phyloP scores from a whole-genome alignment of 179 eudicot species.

The Sideroxylon spinosum region DNA sequence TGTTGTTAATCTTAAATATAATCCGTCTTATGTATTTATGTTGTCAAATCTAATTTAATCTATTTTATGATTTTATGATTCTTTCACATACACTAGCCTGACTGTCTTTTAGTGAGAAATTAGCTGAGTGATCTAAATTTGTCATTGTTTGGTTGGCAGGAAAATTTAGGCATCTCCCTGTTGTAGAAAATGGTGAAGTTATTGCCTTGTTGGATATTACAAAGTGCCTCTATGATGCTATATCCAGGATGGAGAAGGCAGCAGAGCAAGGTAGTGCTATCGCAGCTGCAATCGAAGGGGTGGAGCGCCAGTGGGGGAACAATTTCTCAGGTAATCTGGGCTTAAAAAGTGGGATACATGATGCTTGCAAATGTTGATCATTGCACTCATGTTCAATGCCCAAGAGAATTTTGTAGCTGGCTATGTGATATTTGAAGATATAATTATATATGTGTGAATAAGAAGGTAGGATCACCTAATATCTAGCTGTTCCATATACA shows the following conservation, averaged over 20 bases:
- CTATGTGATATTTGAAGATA: not conserved
- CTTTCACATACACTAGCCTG: not conserved
- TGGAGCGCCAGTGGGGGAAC: constrained; percentile 92
- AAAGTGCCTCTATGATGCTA: constrained; percentile 94
- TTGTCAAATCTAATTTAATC: not conserved
- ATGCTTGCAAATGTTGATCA: not conserved
- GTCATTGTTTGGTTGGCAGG: constrained; percentile 40
- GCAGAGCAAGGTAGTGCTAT: constrained; percentile 99
- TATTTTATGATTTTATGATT: not conserved
- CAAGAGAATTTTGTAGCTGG: not conserved
- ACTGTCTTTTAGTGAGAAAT: not conserved
- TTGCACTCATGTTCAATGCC: not conserved
- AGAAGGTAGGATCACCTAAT: not conserved
- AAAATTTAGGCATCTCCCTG: constrained; percentile 96
- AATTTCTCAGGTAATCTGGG: constrained; percentile 54
- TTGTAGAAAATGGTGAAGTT: constrained; percentile 99
- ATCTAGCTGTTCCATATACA: too few relatives aligned
- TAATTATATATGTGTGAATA: not conserved
- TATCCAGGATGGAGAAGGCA: constrained; percentile 96
- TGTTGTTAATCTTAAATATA: not conserved
- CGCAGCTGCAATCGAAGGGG: constrained; percentile 99
- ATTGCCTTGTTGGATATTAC: constrained; percentile 94
- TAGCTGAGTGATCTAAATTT: not conserved
- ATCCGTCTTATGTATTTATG: not conserved
- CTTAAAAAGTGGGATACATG: not conserved